A percentile compares a stretch with the other conserved stretches of the same genome.
These are phyloP conservation scores for Pseudovirgaria hyperparasitica DNA, from an alignment of 2,329 filamentous ascomycete species.

Conservation along the genomic window DNA sequence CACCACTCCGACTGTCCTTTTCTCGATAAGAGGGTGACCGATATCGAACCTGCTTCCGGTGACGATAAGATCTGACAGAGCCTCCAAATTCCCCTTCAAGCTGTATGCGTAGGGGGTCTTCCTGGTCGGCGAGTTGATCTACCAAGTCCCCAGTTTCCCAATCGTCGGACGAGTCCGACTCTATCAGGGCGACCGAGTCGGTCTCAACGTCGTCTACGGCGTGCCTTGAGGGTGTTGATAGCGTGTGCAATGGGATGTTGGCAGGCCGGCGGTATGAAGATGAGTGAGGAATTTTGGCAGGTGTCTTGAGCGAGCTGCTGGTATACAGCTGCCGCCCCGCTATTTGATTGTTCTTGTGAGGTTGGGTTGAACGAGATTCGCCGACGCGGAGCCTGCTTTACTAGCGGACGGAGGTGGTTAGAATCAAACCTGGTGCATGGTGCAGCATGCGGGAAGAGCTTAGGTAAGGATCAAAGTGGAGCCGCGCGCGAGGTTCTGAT, in stretches of 20 bases:
- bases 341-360: background rate
- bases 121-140: conserved; percentile 73
- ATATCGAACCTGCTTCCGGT: conserved; percentile 60
- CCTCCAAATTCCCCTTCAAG: conserved; percentile 45
- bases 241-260: conserved; percentile 76
- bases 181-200: conserved; percentile 40
- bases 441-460: too few species aligned
- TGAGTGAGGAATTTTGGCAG: conserved; percentile 76
- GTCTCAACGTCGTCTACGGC: conserved; percentile 35
- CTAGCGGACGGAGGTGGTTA: too few species aligned
- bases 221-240: conserved; percentile 35
- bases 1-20: conserved; percentile 26
- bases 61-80: conserved; percentile 19
- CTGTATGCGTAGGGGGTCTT: conserved; percentile 66
- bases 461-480: too few species aligned
- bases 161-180: conserved; percentile 70
- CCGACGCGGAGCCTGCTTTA: too few species aligned
- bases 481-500: too few species aligned
- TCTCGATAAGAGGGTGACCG: conserved; percentile 33
- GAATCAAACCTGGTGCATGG: too few species aligned
- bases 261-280: conserved; percentile 54
- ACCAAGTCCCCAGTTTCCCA: conserved; percentile 91
- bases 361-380: too few species aligned
- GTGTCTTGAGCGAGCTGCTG: conserved; percentile 11
- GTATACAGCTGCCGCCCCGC: background rate